Evolutionary conservation across 768 basidiomycete genomes (phyloP).

Genomic region (Agaricus blazei): DNA sequence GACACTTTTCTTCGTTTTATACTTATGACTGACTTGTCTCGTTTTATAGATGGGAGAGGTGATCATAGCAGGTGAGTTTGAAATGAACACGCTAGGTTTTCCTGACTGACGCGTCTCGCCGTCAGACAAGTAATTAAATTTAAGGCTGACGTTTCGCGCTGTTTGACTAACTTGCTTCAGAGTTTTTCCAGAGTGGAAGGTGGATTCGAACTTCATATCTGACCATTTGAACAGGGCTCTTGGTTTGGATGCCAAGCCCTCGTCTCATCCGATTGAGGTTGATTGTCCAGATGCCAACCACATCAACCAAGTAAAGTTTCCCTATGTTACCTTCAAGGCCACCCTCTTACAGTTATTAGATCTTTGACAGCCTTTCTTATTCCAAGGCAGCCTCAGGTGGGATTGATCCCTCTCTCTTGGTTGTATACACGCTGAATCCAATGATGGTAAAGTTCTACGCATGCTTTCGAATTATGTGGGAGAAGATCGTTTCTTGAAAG

Average conservation of each 20-base stretch:
- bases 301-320: constrained; percentile 58
- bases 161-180: constrained; percentile 24
- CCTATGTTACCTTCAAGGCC: not conserved
- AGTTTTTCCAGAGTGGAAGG: constrained; percentile 83
- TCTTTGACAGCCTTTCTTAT: constrained; percentile 87
- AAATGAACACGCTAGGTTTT: not conserved
- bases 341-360: constrained; percentile 35
- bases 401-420: constrained; percentile 6
- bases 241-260: constrained; percentile 74
- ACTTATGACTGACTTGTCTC: constrained; percentile 8
- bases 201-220: constrained; percentile 78
- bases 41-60: constrained; percentile 75
- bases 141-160: not conserved
- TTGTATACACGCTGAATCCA: not conserved
- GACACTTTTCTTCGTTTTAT: not conserved
- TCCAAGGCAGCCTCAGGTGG: constrained; percentile 76
- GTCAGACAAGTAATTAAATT: constrained; percentile 47
- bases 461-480: constrained; percentile 91
- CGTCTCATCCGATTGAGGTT: constrained; percentile 92
- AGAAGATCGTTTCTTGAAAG: constrained; percentile 81
- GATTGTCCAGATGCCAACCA: constrained; percentile 82
- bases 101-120: constrained; percentile 1
- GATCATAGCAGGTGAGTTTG: constrained; percentile 60
- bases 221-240: constrained; percentile 73
- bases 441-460: constrained; percentile 59